A percentile compares a stretch with the other conserved stretches of the same genome.
Evolutionary conservation across 805 yeast genomes (phyloP).

Genomic region (Metschnikowia lochheadii): DNA sequence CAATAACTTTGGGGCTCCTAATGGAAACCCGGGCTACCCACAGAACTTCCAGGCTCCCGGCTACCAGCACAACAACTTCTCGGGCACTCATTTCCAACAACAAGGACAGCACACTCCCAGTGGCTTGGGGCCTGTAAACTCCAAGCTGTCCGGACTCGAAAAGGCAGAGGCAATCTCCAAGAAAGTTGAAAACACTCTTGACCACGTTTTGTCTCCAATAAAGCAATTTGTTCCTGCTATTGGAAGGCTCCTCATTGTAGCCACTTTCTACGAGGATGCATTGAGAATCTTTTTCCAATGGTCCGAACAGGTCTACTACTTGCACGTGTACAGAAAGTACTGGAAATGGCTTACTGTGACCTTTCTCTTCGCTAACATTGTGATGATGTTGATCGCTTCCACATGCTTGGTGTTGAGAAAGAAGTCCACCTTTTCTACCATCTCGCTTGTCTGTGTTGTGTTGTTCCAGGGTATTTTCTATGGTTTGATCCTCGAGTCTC

Average conservation of each 20-base stretch:
- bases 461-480: constrained; percentile 81
- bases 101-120: constrained; percentile 8
- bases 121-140: constrained; percentile 22
- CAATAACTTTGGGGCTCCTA: constrained; percentile 27
- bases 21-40: constrained; percentile 1
- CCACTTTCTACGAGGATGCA: constrained; percentile 90
- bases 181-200: constrained; percentile 50
- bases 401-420: constrained; percentile 65
- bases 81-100: constrained; percentile 10
- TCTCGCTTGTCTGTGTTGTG: constrained; percentile 65
- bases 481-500: constrained; percentile 77
- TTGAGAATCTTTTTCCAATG: constrained; percentile 81
- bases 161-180: constrained; percentile 50
- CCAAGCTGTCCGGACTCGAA: constrained; percentile 26
- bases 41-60: not conserved
- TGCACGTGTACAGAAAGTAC: constrained; percentile 72
- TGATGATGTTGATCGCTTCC: constrained; percentile 71
- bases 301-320: constrained; percentile 83
- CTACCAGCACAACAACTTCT: constrained; percentile 3
- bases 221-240: constrained; percentile 80
- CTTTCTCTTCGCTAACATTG: constrained; percentile 61
- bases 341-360: constrained; percentile 74
- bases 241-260: constrained; percentile 87
- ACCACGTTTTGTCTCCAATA: constrained; percentile 47
- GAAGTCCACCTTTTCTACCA: constrained; percentile 65